A percentile compares a stretch with the other conserved stretches of the same genome.
phyloP scores from a whole-genome alignment of 192 early-diverging fungal species.

The Lobosporangium transversale region DNA sequence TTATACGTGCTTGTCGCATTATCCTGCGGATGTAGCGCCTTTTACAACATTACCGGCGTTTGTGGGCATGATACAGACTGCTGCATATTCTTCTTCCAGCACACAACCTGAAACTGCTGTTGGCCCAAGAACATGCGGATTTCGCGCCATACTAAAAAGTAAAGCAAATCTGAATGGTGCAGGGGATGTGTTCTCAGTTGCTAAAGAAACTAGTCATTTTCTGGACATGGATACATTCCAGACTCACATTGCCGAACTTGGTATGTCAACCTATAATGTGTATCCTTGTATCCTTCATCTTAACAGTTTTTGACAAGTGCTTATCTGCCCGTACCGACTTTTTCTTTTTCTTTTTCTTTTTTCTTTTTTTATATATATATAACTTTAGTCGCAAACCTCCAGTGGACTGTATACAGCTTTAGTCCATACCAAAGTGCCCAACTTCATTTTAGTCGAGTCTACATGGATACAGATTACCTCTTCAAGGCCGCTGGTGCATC shows the following conservation, averaged over 20 bases:
- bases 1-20: constrained; percentile 1
- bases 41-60: constrained; percentile 19
- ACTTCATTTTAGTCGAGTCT: constrained; percentile 28
- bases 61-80: constrained; percentile 32
- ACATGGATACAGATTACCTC: constrained; percentile 31
- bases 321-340: too few species aligned
- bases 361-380: too few species aligned
- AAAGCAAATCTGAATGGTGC: constrained; percentile 18
- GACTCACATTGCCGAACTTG: constrained; percentile 26
- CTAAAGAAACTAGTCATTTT: constrained; percentile 10
- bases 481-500: constrained; percentile 12
- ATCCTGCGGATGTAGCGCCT: constrained; percentile 19
- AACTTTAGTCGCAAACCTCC: constrained; percentile 26
- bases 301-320: too few species aligned
- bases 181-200: neutral
- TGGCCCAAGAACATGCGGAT: constrained; percentile 6
- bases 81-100: too few species aligned
- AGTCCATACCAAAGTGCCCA: constrained; percentile 43
- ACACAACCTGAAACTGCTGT: too few species aligned
- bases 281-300: neutral
- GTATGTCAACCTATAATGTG: neutral
- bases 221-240: constrained; percentile 27
- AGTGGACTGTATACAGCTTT: constrained; percentile 28
- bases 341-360: neutral
- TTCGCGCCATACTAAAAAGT: constrained; percentile 21